Evolutionary conservation across 768 basidiomycete species (phyloP).

Genomic region (Pisolithus albus): DNA sequence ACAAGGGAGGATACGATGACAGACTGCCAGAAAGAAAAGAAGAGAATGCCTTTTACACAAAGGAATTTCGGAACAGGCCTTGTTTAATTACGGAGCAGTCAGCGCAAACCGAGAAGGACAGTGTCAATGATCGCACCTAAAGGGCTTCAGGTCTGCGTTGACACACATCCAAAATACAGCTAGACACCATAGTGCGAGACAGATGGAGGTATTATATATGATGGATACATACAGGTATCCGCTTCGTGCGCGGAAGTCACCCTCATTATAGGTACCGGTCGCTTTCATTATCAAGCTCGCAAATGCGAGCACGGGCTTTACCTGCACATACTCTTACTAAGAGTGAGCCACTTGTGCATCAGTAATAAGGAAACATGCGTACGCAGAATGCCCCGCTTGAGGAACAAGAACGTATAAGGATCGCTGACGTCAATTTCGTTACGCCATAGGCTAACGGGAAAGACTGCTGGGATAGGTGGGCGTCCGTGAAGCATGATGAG

Average conservation of each 20-base stretch:
- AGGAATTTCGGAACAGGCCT: slow-evolving; percentile 96
- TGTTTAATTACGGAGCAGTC: neutral
- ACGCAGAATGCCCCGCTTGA: slow-evolving; percentile 96
- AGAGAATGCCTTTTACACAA: slow-evolving; percentile 96
- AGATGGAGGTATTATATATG: slow-evolving; percentile 78
- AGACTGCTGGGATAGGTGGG: slow-evolving; percentile 79
- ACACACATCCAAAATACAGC: slow-evolving; percentile 98
- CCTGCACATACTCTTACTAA: slow-evolving; percentile 86
- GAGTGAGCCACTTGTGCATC: neutral
- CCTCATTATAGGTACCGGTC: slow-evolving; percentile 82
- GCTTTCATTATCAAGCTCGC: slow-evolving; percentile 84
- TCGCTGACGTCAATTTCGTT: slow-evolving; percentile 89
- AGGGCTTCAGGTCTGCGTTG: slow-evolving; percentile 81
- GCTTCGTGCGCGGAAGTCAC: slow-evolving; percentile 73
- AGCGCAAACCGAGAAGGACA: neutral
- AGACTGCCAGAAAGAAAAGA: slow-evolving; percentile 98
- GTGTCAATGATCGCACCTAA: slow-evolving; percentile 45
- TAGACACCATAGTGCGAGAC: slow-evolving; percentile 78
- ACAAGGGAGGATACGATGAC: slow-evolving; percentile 84
- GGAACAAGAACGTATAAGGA: slow-evolving; percentile 86
- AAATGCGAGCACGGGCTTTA: slow-evolving; percentile 86
- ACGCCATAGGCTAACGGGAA: slow-evolving; percentile 79
- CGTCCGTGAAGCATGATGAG: slow-evolving; percentile 90
- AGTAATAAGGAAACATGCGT: slow-evolving; percentile 9
- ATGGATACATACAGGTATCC: slow-evolving; percentile 91